Base-by-base conservation (phyloP, 495 filamentous ascomycete species). In the Annulohypoxylon bovei region DNA sequence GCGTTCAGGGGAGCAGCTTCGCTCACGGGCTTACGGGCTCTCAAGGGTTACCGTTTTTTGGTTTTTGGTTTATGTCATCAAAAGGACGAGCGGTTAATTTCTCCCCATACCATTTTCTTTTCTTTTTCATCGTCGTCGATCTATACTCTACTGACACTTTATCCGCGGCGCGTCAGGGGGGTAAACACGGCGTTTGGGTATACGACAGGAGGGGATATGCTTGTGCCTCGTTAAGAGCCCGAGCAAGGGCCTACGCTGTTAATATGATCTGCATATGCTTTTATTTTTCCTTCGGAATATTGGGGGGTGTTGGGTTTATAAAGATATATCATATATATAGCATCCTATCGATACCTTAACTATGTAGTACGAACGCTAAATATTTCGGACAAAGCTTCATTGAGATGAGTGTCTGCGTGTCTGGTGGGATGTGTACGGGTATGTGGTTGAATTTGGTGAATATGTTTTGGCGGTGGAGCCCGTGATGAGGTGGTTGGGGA, bases 1-100 rank as follows among this genome's bases (percentile, higher is more conserved):
- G 70, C 70, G 70, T 72, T 72, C 58, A 62, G 59, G 69, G 55
- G 60, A 42, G 25, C 32, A 39, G 32, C 54, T 58, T 64, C n/a
- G 16, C 59, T 56, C 35, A 59, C 14, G 12, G 12, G 22, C 23
- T 23, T 50, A 27, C 23, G 46, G 5, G 39, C 39, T 42, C 39
- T 42, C 5, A 1, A 42, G n/a, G 37, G 49, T 50, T 55, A 33
- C 14, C 6, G 39, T 6, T 70, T 18, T 47, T 32, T 18, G 30
- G 16, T 60, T 49, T 18, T 59, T 4, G 32, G 25, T 23, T 20
- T 61, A 23, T 61, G 14, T 32, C 16, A 18, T 9, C 44, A 35
- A 37, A 22, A 56, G 49, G 27, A 61, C 30, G 60, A 55, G 5
- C 46, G 55, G 61, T 37, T 52, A 57, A 65, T 50, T 46, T 32